Evolutionary conservation across 148 eudicot genomes (phyloP), one percentile per base, ranked within the genome.

Genomic region (Cornus controversa): DNA sequence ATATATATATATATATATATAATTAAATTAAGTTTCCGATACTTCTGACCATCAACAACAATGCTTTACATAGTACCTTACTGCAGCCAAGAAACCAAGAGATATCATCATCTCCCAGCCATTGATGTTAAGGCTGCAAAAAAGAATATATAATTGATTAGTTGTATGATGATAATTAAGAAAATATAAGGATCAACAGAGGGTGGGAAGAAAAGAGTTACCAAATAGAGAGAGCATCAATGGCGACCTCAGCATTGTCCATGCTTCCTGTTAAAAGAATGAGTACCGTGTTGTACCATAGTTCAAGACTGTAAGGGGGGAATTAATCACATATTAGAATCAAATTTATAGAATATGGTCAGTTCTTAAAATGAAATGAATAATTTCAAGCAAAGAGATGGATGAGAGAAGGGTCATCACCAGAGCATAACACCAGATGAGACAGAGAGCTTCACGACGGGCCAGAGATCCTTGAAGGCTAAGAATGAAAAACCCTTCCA

Each of bases 211-310:
- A 47, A 47, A 40, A 47, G 45, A 40, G 40, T 34, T 84, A 82
- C 87, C 87, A 85, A 28, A 85, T 80, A 22, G 87, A 82, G 71
- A 85, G 82, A 53, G 87, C 87, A 74, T 77, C 83, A 53, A 82
- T 71, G 18, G 68, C 63, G 23, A 80, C 82, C 80, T 82, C 79
- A 18, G 87, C 82, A 82, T 85, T 82, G 42, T 25, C 47, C 80
- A 82, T n/a, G 53, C 77, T 60, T 73, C 85, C 85, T 4, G 85
- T 74, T 53, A 85, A 47, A 27, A 82, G 87, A 76, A 82, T 20
- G 45, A 85, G 73, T 15, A 82, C 14, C 2, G 75, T 68, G 63
- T 66, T 58, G 70, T 80, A 83, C 80, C 83, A 80, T 8, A 73
- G 24, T 40, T 77, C 86, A 11, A 76, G 71, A 28, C 81, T 82